Conservation (phyloP, 148 eudicot species). For the Rhododendron henanense region DNA sequence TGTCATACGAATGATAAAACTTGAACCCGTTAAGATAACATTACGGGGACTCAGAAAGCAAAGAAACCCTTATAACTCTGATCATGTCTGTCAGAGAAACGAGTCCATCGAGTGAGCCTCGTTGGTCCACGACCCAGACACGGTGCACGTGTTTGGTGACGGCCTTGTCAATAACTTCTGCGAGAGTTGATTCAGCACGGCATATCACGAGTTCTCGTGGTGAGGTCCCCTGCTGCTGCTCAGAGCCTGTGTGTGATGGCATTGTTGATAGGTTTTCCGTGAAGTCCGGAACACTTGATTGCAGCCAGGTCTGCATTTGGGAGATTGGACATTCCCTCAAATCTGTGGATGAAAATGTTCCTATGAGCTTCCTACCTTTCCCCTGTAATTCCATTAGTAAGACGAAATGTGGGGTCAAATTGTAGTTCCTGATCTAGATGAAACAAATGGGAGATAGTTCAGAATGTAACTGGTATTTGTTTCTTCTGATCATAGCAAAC, state of each 20-base stretch:
- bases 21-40: background rate
- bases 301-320: conserved; percentile 51
- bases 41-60: conserved; percentile 26
- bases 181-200: conserved; percentile 32
- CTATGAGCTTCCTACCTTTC: conserved; percentile 54
- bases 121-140: conserved; percentile 61
- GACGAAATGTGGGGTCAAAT: background rate
- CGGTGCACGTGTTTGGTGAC: conserved; percentile 66
- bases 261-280: conserved; percentile 32
- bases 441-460: background rate
- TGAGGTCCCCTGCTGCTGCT: conserved; percentile 30
- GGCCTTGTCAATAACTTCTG: conserved; percentile 61
- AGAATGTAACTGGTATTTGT: background rate
- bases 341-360: conserved; percentile 84
- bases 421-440: no score
- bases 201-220: conserved; percentile 53
- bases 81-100: conserved; percentile 79
- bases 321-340: conserved; percentile 67
- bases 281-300: conserved; percentile 47
- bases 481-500: background rate
- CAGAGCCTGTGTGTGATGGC: conserved; percentile 20
- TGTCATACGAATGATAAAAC: background rate
- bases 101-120: conserved; percentile 56
- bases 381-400: conserved; percentile 41
- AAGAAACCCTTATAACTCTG: conserved; percentile 43